These are phyloP conservation scores for Platismatia glauca DNA, from an alignment of 495 filamentous ascomycete species.

Conservation along the genomic window DNA sequence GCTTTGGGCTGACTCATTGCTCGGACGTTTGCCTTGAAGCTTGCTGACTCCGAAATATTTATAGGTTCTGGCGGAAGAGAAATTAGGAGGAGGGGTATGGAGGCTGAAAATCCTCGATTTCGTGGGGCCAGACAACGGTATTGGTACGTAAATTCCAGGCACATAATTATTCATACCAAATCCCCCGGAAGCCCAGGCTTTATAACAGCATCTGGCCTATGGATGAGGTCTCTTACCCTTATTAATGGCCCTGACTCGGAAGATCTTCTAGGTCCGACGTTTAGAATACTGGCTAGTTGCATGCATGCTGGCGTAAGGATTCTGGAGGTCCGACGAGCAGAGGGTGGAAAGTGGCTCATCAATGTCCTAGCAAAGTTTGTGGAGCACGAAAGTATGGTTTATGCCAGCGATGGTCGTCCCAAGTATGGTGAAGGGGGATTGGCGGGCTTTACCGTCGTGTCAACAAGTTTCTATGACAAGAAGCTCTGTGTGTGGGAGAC, in stretches of 20 bases:
- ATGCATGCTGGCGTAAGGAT: slow-evolving; percentile 83
- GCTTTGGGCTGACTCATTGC: no score
- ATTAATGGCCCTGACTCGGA: neutral
- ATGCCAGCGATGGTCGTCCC: slow-evolving; percentile 63
- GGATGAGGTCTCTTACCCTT: neutral
- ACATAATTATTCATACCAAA: neutral
- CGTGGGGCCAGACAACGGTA: neutral
- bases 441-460: slow-evolving; percentile 42
- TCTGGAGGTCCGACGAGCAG: slow-evolving; percentile 41
- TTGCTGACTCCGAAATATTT: no score
- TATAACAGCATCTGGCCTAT: neutral
- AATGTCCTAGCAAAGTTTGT: slow-evolving; percentile 64
- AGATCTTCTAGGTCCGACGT: slow-evolving; percentile 25
- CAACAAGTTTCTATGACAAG: slow-evolving; percentile 86
- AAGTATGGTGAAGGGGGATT: slow-evolving; percentile 25
- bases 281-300: slow-evolving; percentile 71
- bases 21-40: no score
- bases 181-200: neutral
- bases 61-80: slow-evolving; percentile 50
- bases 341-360: slow-evolving; percentile 47
- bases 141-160: neutral
- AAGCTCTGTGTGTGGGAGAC: slow-evolving; percentile 69
- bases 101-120: slow-evolving; percentile 38
- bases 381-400: slow-evolving; percentile 93
- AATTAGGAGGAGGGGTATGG: slow-evolving; percentile 87